Evolutionary conservation across 2,329 filamentous ascomycete genomes (phyloP).

Genomic region (Sarocladium strictum): DNA sequence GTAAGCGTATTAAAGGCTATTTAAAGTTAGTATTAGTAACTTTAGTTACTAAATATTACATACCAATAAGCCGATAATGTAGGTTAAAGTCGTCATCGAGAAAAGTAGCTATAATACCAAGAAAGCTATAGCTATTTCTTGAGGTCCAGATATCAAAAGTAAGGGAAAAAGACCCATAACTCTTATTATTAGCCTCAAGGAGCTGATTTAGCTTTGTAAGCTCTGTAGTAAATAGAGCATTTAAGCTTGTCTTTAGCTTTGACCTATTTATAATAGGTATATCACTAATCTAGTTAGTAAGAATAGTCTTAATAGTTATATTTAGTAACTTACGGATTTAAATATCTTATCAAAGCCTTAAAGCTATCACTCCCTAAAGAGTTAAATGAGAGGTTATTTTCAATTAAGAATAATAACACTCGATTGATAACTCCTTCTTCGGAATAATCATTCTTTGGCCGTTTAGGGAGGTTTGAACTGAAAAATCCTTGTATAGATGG

Average conservation of each 20-base stretch:
- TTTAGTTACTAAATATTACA: neutral
- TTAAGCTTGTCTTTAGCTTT: neutral
- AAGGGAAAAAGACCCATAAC: neutral
- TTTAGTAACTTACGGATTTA: neutral
- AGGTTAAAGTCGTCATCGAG: neutral
- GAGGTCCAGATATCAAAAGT: neutral
- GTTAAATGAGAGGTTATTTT: neutral
- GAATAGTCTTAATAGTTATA: too few species aligned
- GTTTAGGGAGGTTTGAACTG: neutral
- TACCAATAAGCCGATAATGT: neutral
- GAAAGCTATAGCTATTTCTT: neutral
- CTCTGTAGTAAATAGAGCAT: neutral
- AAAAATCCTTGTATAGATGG: neutral
- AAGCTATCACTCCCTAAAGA: neutral
- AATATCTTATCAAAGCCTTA: neutral
- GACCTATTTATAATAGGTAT: neutral
- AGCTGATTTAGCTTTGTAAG: neutral
- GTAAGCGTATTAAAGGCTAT: neutral
- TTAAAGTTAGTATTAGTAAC: neutral
- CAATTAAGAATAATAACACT: neutral
- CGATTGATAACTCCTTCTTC: neutral
- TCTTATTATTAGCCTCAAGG: neutral
- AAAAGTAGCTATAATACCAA: neutral
- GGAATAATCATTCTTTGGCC: neutral
- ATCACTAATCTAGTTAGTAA: neutral